Percentiles rank a stretch among this genome's conserved stretches.
Evolutionary conservation across 208 protist species (phyloP).

Genomic region (Trypanosoma mega): DNA sequence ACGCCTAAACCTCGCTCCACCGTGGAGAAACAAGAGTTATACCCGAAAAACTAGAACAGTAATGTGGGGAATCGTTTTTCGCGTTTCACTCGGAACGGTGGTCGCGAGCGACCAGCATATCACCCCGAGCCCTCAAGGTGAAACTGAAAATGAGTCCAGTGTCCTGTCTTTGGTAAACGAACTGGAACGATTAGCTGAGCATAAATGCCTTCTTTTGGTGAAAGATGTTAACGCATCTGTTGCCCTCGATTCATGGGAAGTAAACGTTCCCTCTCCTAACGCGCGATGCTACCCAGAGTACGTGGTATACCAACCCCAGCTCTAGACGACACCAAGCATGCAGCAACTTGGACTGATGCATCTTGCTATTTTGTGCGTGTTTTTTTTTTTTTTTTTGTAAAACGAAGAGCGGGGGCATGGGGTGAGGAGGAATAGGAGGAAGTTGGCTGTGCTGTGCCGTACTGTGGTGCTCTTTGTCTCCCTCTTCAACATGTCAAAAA

Average conservation of each 20-base stretch:
- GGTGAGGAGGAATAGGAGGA: too few species aligned
- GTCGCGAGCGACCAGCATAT: slow-evolving; percentile 28
- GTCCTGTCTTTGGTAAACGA: background rate
- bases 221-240: background rate
- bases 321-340: too few species aligned
- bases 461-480: too few species aligned
- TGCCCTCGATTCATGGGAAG: background rate
- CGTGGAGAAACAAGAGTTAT: slow-evolving; percentile 7
- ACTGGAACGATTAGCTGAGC: background rate
- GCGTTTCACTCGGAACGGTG: slow-evolving; percentile 54
- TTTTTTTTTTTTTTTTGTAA: too few species aligned
- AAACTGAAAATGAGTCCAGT: slow-evolving; percentile 20
- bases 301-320: slow-evolving; percentile 25
- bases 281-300: slow-evolving; percentile 60
- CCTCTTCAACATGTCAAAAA: too few species aligned
- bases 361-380: too few species aligned
- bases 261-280: slow-evolving; percentile 28
- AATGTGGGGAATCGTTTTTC: slow-evolving; percentile 55
- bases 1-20: too few species aligned
- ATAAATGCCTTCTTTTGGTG: slow-evolving; percentile 1
- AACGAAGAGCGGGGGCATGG: too few species aligned
- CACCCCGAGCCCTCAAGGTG: slow-evolving; percentile 7
- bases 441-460: too few species aligned
- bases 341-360: too few species aligned
- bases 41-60: background rate